These are phyloP conservation scores for Tetracladium maxilliforme DNA, from an alignment of 2,329 filamentous ascomycete species.

Conservation along the genomic window DNA sequence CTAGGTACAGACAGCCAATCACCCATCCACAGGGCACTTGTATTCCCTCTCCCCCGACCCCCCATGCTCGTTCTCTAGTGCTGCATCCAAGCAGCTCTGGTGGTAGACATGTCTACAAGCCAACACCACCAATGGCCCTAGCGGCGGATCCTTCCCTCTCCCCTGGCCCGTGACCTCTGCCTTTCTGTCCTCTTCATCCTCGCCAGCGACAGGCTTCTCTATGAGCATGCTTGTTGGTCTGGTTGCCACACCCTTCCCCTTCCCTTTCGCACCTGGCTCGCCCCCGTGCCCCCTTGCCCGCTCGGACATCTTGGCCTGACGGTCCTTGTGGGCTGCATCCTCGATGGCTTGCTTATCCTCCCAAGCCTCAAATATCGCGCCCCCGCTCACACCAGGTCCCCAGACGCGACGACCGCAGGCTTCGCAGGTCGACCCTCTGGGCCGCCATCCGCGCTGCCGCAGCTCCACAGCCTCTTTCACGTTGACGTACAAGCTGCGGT, in stretches of 20 bases:
- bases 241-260: conserved; percentile 11
- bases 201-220: conserved; percentile 19
- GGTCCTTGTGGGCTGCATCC: conserved; percentile 23
- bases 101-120: conserved; percentile 61
- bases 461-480: conserved; percentile 62
- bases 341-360: conserved; percentile 42
- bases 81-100: conserved; percentile 50
- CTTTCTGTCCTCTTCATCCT: conserved; percentile 18
- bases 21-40: conserved; percentile 42
- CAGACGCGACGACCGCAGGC: conserved; percentile 70
- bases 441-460: conserved; percentile 78
- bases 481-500: conserved; percentile 76
- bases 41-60: conserved; percentile 30
- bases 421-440: conserved; percentile 75
- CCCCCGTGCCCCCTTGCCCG: conserved; percentile 16
- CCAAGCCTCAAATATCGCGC: conserved; percentile 70
- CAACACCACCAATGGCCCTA: conserved; percentile 51
- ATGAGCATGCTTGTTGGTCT: too few species aligned
- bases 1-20: neutral
- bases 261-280: conserved; percentile 27
- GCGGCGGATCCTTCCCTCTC: conserved; percentile 31
- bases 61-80: conserved; percentile 37
- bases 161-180: conserved; percentile 17
- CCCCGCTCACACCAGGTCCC: conserved; percentile 75
- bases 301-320: conserved; percentile 16